phyloP scores from a whole-genome alignment of 192 early-diverging fungal genomes.

The Gaertneriomyces sp. region DNA sequence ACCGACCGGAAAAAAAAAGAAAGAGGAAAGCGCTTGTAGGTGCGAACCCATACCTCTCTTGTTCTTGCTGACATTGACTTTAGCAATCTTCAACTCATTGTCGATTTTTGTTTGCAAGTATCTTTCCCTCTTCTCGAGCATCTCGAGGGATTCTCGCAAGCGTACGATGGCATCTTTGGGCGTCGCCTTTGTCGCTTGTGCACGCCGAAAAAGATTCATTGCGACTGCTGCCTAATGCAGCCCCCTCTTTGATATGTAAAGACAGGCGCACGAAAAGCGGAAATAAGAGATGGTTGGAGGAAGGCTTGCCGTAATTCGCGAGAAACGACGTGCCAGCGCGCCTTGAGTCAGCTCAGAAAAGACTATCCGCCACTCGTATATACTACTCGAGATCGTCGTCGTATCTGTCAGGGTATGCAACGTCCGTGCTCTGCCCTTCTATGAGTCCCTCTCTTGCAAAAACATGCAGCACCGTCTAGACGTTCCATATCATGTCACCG shows the following conservation, averaged over 20 bases:
- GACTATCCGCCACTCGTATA: too few relatives aligned
- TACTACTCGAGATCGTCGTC: too few relatives aligned
- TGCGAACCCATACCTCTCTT: slow-evolving; percentile 63
- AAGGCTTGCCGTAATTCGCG: too few relatives aligned
- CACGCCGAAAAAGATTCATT: slow-evolving; percentile 50
- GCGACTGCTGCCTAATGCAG: too few relatives aligned
- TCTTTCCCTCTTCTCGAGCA: slow-evolving; percentile 92
- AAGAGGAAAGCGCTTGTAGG: not conserved
- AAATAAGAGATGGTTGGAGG: too few relatives aligned
- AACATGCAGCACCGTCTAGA: too few relatives aligned
- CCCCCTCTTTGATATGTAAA: not conserved
- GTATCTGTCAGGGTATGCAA: too few relatives aligned
- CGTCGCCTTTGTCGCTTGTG: slow-evolving; percentile 47
- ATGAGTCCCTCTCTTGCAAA: too few relatives aligned
- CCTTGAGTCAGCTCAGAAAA: too few relatives aligned
- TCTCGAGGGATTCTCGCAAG: slow-evolving; percentile 82
- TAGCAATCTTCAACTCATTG: slow-evolving; percentile 79
- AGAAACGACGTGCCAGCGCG: too few relatives aligned
- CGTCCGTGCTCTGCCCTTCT: too few relatives aligned
- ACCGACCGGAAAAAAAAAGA: not conserved
- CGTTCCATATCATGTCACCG: too few relatives aligned
- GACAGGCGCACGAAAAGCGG: not conserved
- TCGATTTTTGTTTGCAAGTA: slow-evolving; percentile 85
- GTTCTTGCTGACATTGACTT: slow-evolving; percentile 88
- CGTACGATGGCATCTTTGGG: slow-evolving; percentile 94